Evolutionary conservation across 805 yeast species (phyloP).

Genomic region (Candida montana): DNA sequence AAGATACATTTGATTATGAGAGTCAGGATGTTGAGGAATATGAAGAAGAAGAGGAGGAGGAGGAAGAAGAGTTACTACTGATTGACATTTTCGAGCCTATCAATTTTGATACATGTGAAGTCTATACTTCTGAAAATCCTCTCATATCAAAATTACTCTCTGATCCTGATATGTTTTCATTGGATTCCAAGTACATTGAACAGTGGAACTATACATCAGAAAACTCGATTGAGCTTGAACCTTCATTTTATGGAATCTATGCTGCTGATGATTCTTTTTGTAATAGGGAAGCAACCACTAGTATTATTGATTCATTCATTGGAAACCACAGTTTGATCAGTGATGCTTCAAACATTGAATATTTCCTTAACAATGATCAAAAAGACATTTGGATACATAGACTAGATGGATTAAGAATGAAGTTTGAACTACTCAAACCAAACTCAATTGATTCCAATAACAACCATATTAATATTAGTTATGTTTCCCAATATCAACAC

Average conservation of each 20-base stretch:
- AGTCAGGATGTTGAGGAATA: too few relatives aligned
- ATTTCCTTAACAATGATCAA: background rate
- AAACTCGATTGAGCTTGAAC: conserved; percentile 9
- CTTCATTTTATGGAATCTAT: conserved; percentile 12
- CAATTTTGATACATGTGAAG: conserved; percentile 4
- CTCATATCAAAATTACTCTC: conserved; percentile 11
- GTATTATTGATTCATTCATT: conserved; percentile 11
- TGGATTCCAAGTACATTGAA: conserved; percentile 15
- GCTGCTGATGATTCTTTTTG: conserved; percentile 7
- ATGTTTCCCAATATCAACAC: conserved; percentile 8
- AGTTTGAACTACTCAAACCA: conserved; percentile 39
- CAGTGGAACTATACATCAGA: conserved; percentile 9
- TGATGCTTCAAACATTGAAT: conserved; percentile 1
- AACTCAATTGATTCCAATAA: conserved; percentile 39
- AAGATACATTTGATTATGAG: background rate
- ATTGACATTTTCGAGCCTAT: too few relatives aligned
- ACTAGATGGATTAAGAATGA: conserved; percentile 38
- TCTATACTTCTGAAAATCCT: background rate
- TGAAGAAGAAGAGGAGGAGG: too few relatives aligned
- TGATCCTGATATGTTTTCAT: conserved; percentile 5
- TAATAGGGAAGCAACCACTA: conserved; percentile 11
- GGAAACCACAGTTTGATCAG: conserved; percentile 8
- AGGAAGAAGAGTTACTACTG: too few relatives aligned
- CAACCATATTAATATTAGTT: conserved; percentile 25
- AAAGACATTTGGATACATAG: conserved; percentile 14